Percentiles rank a stretch among this genome's conserved stretches.
Evolutionary conservation across 116 monocot genomes (phyloP).

Genomic region (Phalaenopsis hybrid): DNA sequence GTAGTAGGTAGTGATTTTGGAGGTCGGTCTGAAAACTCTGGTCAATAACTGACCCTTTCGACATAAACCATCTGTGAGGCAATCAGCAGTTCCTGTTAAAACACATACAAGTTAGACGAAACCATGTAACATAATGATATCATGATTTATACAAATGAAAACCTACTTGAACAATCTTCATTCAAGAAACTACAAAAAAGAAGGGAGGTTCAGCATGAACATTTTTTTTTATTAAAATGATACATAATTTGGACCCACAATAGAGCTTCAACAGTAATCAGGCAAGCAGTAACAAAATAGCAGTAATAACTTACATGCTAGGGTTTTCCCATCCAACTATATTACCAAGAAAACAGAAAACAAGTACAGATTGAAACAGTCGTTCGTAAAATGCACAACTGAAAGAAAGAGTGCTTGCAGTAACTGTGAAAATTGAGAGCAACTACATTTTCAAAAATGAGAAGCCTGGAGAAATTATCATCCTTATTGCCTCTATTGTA

Average conservation of each 20-base stretch:
- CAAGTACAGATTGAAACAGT: not conserved
- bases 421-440: too few relatives aligned
- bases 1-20: constrained; percentile 1
- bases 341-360: not conserved
- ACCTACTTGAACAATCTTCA: not conserved
- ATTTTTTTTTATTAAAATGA: not conserved
- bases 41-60: not conserved
- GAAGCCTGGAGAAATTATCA: too few relatives aligned
- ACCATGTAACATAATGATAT: not conserved
- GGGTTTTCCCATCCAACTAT: not conserved
- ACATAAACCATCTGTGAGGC: not conserved
- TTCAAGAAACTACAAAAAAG: not conserved
- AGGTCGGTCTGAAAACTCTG: not conserved
- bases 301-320: not conserved
- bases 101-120: not conserved
- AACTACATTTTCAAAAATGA: too few relatives aligned
- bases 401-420: too few relatives aligned
- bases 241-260: not conserved
- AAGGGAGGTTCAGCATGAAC: not conserved
- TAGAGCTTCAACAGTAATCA: not conserved
- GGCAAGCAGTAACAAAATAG: not conserved
- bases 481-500: too few relatives aligned
- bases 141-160: not conserved
- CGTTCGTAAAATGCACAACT: too few relatives aligned
- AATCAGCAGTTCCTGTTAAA: not conserved